Evolutionary conservation across 129 eudicot species (phyloP).

Genomic region (carrot (Daucus carota)): DNA sequence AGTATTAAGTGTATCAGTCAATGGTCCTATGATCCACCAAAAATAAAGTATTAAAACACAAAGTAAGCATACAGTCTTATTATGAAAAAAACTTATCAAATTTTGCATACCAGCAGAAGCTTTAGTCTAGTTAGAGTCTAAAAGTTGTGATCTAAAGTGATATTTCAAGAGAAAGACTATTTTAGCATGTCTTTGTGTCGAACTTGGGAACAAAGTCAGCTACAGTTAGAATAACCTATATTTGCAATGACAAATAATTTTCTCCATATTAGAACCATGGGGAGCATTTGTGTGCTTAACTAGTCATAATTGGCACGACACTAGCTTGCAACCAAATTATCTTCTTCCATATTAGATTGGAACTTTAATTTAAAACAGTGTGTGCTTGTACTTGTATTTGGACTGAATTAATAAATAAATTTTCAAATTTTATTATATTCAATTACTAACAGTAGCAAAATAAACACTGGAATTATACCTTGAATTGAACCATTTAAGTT

Average conservation of each 20-base stretch:
- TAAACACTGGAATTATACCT: slow-evolving; percentile 15
- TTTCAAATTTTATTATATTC: background rate
- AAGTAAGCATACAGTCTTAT: background rate
- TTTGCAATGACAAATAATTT: background rate
- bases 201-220: background rate
- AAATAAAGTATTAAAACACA: background rate
- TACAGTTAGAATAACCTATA: background rate
- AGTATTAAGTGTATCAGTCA: slow-evolving; percentile 1
- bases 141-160: background rate
- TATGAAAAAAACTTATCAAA: background rate
- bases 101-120: background rate
- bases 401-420: background rate
- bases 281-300: background rate
- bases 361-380: background rate
- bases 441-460: background rate
- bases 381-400: background rate
- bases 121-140: background rate
- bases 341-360: background rate
- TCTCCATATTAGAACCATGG: background rate
- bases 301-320: background rate
- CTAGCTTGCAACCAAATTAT: background rate
- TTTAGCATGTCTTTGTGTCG: background rate
- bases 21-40: slow-evolving; percentile 1
- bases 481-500: slow-evolving; percentile 22
- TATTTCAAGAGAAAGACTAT: background rate